These are phyloP conservation scores for Cinchona pubescens DNA, from an alignment of 257 asterid genomes.

Conservation along the genomic window DNA sequence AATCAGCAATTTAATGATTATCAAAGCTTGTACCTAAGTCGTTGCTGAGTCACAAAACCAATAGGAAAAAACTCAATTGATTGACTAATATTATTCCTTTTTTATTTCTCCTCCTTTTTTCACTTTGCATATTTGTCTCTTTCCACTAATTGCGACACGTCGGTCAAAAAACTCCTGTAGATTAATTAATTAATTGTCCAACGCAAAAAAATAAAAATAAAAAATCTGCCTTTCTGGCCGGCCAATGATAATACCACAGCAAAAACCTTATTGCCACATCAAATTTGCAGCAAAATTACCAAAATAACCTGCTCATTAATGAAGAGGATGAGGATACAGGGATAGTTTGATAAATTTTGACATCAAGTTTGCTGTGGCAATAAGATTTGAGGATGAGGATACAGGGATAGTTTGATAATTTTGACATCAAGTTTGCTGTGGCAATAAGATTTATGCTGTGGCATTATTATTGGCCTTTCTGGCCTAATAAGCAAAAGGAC, in stretches of 20 bases:
- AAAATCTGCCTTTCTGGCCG: background rate
- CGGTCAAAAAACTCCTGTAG: background rate
- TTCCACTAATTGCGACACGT: constrained; percentile 9
- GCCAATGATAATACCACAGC: too few species aligned
- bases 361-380: too few species aligned
- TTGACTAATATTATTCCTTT: constrained; percentile 20
- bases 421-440: too few species aligned
- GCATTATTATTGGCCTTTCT: too few species aligned
- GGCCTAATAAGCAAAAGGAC: background rate
- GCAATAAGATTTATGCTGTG: too few species aligned
- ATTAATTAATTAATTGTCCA: constrained; percentile 1
- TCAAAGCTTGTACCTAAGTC: constrained; percentile 20
- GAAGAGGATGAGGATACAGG: too few species aligned
- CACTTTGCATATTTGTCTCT: constrained; percentile 23
- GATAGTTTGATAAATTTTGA: too few species aligned
- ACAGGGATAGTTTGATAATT: too few species aligned
- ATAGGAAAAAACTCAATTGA: constrained; percentile 21
- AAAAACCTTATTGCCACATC: too few species aligned
- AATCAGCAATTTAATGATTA: constrained; percentile 20
- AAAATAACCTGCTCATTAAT: too few species aligned
- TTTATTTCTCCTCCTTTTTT: background rate
- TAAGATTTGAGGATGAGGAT: too few species aligned
- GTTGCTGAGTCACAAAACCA: constrained; percentile 43
- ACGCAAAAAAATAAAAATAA: background rate
- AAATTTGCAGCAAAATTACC: too few species aligned